Percentiles rank a stretch among this genome's conserved stretches.
Conservation (phyloP, 2,329 filamentous ascomycete species). For the Ceratocystis eucalypticola region DNA sequence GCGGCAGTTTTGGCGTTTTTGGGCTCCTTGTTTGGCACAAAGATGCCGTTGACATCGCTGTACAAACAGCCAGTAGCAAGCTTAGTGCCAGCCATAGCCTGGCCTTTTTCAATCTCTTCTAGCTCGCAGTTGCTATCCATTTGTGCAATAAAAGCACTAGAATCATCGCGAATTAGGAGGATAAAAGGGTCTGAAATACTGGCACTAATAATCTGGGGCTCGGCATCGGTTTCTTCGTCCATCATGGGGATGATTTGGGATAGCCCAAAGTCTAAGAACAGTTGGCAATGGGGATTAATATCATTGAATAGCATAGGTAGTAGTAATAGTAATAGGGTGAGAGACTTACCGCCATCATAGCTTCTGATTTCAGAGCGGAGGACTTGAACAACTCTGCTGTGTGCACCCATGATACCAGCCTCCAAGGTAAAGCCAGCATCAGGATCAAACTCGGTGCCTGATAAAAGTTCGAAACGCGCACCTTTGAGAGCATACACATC, state of each 20-base stretch:
- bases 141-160: constrained; percentile 62
- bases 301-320: background rate
- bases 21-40: constrained; percentile 34
- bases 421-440: constrained; percentile 78
- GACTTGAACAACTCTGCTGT: constrained; percentile 74
- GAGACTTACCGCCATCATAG: constrained; percentile 68
- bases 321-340: constrained; percentile 21
- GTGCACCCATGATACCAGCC: constrained; percentile 67
- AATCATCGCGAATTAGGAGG: constrained; percentile 70
- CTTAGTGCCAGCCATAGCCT: constrained; percentile 46
- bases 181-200: constrained; percentile 82
- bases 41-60: constrained; percentile 46
- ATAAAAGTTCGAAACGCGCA: constrained; percentile 58
- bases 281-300: constrained; percentile 20
- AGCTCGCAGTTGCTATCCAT: constrained; percentile 68
- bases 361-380: constrained; percentile 75
- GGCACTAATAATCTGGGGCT: constrained; percentile 63
- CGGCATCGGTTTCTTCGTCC: constrained; percentile 75
- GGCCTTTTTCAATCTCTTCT: constrained; percentile 60
- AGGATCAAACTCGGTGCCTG: constrained; percentile 80
- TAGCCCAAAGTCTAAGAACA: constrained; percentile 59
- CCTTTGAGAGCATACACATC: constrained; percentile 65
- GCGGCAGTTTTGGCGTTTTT: constrained; percentile 31
- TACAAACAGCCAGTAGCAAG: constrained; percentile 82
- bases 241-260: constrained; percentile 86